Evolutionary conservation across 116 monocot species (phyloP), one percentile per base, ranked within the genome.

Genomic region (Papilionanthe hybrid): DNA sequence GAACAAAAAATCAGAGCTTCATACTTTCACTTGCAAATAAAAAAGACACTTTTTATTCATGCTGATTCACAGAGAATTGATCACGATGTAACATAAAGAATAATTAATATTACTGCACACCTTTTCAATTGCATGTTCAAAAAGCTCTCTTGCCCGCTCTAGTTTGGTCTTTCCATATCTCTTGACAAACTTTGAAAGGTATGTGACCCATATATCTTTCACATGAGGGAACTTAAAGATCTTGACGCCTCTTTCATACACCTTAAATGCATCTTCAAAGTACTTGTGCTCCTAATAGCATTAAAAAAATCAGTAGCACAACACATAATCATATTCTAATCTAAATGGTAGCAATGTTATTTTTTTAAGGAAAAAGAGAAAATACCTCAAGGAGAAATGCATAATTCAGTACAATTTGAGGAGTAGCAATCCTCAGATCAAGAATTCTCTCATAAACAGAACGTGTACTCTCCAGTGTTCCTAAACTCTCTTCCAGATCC

Each of bases 251-350:
- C 98, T 94, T 88, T 98, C 98, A 78, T 94, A 98, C 43, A 98
- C 98, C 82, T 98, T 98, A 75, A 98, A 98, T 84, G 98, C 94
- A 91, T 98, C 98, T 76, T 98, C 98, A 75, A 98, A 98, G 75
- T 98, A 94, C 41, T 94, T 94, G 48, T 92, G 81, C 82, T 94
- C 94, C 97, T 94, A 22, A 19, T 75, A 58, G 29, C 8, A 73
- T 73, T 43, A 73, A 73, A 44, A 43, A 22, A 73, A 29, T 45
- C 69, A 67, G 17, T 42, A 82, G 9, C 53, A 25, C 0, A 69
- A 32, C 49, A 74, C 20, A 12, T 67, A 8, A 1, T 7, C 6
- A 67, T 67, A 27, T 67, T 37, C 0, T 69, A 69, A 37, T 15
- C 37, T 9, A 13, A 5, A 37, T 69, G n/a, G 69, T 15, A 69